Evolutionary conservation across 495 filamentous ascomycete genomes (phyloP).

Genomic region (Aspergillus leporis): DNA sequence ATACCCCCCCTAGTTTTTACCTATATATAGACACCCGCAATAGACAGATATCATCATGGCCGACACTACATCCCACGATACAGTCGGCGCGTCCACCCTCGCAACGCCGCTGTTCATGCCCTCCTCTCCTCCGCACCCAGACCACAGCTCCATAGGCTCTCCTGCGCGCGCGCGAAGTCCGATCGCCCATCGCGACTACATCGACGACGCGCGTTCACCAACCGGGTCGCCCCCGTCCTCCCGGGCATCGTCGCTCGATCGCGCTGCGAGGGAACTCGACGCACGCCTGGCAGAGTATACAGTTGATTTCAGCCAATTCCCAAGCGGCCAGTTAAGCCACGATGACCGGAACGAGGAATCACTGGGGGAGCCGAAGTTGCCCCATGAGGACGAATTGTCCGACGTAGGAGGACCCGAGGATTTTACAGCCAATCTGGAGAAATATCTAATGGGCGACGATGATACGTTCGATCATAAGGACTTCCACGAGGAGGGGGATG

Average conservation of each 20-base stretch:
- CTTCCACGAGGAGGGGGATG: constrained; percentile 4
- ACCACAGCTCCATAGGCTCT: constrained; percentile 20
- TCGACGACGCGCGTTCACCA: constrained; percentile 18
- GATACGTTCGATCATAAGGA: constrained; percentile 24
- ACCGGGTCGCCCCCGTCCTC: constrained; percentile 22
- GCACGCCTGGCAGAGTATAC: constrained; percentile 47
- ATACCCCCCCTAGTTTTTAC: background rate
- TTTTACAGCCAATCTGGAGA: constrained; percentile 52
- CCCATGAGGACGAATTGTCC: constrained; percentile 36
- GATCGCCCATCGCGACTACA: constrained; percentile 17
- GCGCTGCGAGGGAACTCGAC: constrained; percentile 38
- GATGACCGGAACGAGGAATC: constrained; percentile 33
- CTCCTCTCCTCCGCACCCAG: constrained; percentile 33
- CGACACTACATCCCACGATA: constrained; percentile 48
- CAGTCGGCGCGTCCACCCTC: constrained; percentile 45
- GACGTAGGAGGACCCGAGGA: constrained; percentile 55
- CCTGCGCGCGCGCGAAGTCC: constrained; percentile 30
- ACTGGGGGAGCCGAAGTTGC: constrained; percentile 30
- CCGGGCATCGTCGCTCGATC: constrained; percentile 28
- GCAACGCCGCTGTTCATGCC: constrained; percentile 43
- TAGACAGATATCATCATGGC: constrained; percentile 30
- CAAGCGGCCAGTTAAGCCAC: constrained; percentile 37
- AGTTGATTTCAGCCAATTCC: constrained; percentile 48
- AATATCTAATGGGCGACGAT: constrained; percentile 46
- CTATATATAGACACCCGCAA: background rate